Evolutionary conservation across 169 alveolate genomes (phyloP), one percentile per base, ranked within the genome.

Genomic region (Cryptosporidium andersoni): DNA sequence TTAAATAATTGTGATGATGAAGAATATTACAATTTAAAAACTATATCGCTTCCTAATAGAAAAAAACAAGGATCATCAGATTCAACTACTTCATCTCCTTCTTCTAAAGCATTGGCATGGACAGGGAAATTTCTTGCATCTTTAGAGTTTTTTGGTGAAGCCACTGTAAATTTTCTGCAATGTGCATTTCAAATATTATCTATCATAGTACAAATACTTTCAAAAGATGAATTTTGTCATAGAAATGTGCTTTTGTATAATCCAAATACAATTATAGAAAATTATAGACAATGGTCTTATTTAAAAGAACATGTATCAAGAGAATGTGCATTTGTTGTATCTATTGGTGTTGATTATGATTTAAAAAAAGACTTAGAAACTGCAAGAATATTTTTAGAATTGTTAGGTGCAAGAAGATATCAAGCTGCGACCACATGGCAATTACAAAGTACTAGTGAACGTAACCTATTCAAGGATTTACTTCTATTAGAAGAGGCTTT

Each of bases 251-350:
- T 11, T 45, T 45, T 14, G 16, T 64, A 6, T 49, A 66, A 51
- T 34, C n/a, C 48, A 74, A 60, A 36, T 36, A 58, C 7, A 55
- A 40, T 43, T 34, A 60, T 74, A 1, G 68, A 74, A 74, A 74
- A 74, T 7, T 74, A 74, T 64, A 74, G 68, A 45, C 74, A 74
- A 45, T 74, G 85, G 85, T 74, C 85, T n/a, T 58, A 74, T 9
- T 48, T 74, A 42, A 74, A 74, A 16, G 85, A 74, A 37, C 85
- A 74, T 49, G 85, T 74, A 7, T 74, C 85, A 4, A 36, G 85
- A 45, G 85, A 74, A 40, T 74, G 85, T n/a, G 68, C 85, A 16
- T 74, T 74, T 43, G 85, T 74, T 4, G 85, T 68, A 40, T 74
- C 85, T 8, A 74, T 74, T 9, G 67, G 63, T 58, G 74, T 55